Evolutionary conservation across 345 rosid species (phyloP), one percentile per base, ranked within the genome.

Genomic region (Eucalyptus regnans): DNA sequence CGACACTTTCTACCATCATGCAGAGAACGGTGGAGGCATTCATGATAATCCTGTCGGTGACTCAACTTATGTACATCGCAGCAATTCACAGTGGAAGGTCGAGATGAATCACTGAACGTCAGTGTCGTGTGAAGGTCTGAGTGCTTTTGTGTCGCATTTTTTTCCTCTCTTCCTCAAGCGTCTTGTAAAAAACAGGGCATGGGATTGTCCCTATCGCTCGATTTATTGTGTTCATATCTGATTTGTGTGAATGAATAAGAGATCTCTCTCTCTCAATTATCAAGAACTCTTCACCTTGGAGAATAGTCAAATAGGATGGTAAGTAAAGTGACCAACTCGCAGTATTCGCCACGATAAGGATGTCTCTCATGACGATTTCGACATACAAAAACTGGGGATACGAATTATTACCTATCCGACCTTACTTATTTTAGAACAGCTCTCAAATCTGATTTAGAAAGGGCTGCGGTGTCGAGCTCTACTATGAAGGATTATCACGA

Each of bases 11-110:
- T 76, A 41, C 84, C 29, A 76, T 44, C 1, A 31, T 91, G 93
- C 99, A 97, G 99, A 97, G 95, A 91, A 97, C 99, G 83, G 95
- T 97, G 99, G 99, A 97, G 93, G 99, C 99, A 50, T 96, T 97
- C 88, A 37, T 94, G 64, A 95, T 97, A 86, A 97, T 97, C 87
- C 97, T 97, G 50, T 93, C 99, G 10, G 96, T 88, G 12, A 96
- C 98, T 41, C 99, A 97, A 90, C 97, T 97, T 46, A 86, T 96
- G 2, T 97, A 96, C 90, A 94, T 97, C n/a, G 97, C 92, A 58
- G 96, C 96, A 43, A 96, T 96, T 88, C 95, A 96, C 41, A 94
- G 92, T 37, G 91, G 92, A 52, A 52, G 58, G 86, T 48, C 88
- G 12, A 93, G 91, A 48, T 90, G 90, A 60, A 31, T 31, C 13